Evolutionary conservation across 805 yeast species (phyloP), one percentile per base, ranked within the genome.

Genomic region (Candida succiphila): DNA sequence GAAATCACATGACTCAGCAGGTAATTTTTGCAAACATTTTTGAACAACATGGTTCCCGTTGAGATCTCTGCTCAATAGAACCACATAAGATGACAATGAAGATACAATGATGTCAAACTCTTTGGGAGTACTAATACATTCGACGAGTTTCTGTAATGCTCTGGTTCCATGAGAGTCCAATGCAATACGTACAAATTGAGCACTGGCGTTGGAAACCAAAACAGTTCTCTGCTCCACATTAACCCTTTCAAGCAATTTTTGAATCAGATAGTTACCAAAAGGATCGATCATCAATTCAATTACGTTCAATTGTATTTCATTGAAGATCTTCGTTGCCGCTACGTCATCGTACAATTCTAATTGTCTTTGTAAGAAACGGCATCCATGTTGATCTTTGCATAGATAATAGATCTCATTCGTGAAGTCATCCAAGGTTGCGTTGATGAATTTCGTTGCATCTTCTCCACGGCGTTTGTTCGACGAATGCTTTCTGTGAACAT

Each of bases 31-130:
- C 40, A 92, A 63, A 54, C 95, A 84, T 58, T 86, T 88, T 54
- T 92, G 98, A 33, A 92, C 80, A 24, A 92, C 96, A 55, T 89
- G 98, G 54, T 92, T 92, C 43, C 98, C 98, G 57, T 92, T 92
- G 53, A 88, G 64, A 55, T 92, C 97, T 45, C 89, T 72, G 32
- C 92, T 79, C 44, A 92, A 61, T 27, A 75, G 61, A 4, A 88
- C 94, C 35, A 92, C 80, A 38, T 84, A 81, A 2, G 80, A 72
- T 4, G 58, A 47, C 28, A 57, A 41, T 8, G 61, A 52, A 21
- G 37, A 44, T 15, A 55, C 51, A 30, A 56, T 51, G 34, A 85
- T 61, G 24, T 64, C 55, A 19, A 82, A 74, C 57, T 89, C 97
- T 45, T 81, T 78, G 15, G 71, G 73, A 8, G 83, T 71, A 16